Percentiles rank a stretch among this genome's conserved stretches.
Evolutionary conservation across 768 basidiomycete genomes (phyloP).

Genomic region (Leccinum boreale): DNA sequence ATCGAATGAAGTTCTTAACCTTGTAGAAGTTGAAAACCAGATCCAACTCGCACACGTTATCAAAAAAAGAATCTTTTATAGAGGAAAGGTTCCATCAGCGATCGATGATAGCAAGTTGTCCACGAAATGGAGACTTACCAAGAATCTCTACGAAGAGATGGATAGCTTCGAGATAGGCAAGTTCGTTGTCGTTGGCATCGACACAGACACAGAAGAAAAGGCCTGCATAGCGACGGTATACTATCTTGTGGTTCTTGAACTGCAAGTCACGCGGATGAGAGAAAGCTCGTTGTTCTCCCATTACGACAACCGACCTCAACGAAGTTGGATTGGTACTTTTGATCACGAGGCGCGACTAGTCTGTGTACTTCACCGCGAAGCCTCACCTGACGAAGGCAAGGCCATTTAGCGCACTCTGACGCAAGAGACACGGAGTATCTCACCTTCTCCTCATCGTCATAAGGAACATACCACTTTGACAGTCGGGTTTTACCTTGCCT

Average conservation of each 20-base stretch:
- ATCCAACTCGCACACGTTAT: conserved; percentile 97
- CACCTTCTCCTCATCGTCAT: conserved; percentile 99
- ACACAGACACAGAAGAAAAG: conserved; percentile 98
- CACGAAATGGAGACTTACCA: conserved; percentile 48
- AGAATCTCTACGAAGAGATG: conserved; percentile 98
- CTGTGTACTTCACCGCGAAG: conserved; percentile 96
- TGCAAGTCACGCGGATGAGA: conserved; percentile 31
- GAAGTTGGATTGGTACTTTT: conserved; percentile 99
- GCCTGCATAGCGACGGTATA: conserved; percentile 95
- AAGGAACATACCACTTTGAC: conserved; percentile 99
- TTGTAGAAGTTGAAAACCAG: conserved; percentile 99
- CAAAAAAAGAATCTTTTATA: conserved; percentile 87
- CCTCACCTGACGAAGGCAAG: conserved; percentile 57
- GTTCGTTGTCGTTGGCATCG: conserved; percentile 97
- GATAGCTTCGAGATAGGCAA: conserved; percentile 96
- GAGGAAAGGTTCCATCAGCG: neutral
- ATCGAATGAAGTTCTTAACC: conserved; percentile 35
- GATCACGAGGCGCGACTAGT: conserved; percentile 92
- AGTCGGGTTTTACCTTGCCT: conserved; percentile 97
- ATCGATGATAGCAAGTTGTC: neutral
- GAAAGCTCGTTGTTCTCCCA: neutral
- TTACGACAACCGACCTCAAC: conserved; percentile 73
- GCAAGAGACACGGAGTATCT: conserved; percentile 7
- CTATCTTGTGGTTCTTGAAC: conserved; percentile 98
- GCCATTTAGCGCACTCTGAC: neutral